A percentile compares a stretch with the other conserved stretches of the same genome.
Conservation (phyloP, 73 alveolate species). For the Tetrahymena borealis region DNA sequence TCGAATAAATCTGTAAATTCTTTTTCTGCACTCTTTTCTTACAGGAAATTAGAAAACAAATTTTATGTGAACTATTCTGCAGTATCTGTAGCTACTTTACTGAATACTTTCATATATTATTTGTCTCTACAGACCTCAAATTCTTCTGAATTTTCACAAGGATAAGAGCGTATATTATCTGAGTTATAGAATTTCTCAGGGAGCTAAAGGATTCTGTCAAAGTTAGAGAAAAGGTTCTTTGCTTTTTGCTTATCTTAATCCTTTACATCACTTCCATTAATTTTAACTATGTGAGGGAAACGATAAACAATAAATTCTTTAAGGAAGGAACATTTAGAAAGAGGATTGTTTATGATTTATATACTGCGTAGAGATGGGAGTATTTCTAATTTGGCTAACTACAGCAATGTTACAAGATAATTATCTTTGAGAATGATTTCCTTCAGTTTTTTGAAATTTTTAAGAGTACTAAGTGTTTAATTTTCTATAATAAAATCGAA, state of each 20-base stretch:
- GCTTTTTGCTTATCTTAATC: slow-evolving; percentile 79
- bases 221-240: slow-evolving; percentile 72
- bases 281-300: slow-evolving; percentile 81
- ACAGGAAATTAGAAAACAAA: neutral
- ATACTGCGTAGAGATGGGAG: slow-evolving; percentile 49
- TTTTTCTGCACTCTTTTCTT: neutral
- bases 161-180: slow-evolving; percentile 2
- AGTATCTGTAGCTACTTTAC: slow-evolving; percentile 5
- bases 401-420: slow-evolving; percentile 73
- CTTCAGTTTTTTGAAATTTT: slow-evolving; percentile 70
- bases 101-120: slow-evolving; percentile 1
- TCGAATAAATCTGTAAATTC: neutral
- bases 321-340: slow-evolving; percentile 29
- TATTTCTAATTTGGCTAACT: slow-evolving; percentile 83
- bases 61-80: neutral
- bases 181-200: slow-evolving; percentile 42
- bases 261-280: slow-evolving; percentile 68
- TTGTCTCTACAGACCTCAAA: slow-evolving; percentile 7
- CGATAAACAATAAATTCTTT: slow-evolving; percentile 86
- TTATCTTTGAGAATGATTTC: slow-evolving; percentile 73
- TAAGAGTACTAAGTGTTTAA: slow-evolving; percentile 57
- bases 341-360: slow-evolving; percentile 52
- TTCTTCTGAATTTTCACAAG: neutral
- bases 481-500: slow-evolving; percentile 79
- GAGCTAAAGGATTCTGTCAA: slow-evolving; percentile 76